Evolutionary conservation across 2,329 filamentous ascomycete genomes (phyloP), one percentile per base, ranked within the genome.

Genomic region (Neofusicoccum laricinum): DNA sequence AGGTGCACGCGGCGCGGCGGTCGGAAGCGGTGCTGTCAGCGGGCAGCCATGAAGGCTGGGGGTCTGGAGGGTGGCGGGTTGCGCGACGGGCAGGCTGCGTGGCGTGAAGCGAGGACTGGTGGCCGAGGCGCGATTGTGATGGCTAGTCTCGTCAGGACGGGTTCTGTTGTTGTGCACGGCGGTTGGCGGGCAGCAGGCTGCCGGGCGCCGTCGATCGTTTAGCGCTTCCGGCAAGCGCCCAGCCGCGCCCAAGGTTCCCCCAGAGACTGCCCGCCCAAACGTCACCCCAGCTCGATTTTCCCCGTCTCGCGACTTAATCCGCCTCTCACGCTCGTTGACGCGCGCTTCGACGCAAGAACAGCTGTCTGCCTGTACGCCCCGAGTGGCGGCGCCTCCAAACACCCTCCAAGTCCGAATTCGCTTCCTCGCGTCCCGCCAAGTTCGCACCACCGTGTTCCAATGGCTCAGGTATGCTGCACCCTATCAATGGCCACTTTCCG

Each of bases 71-170:
- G 41, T 59, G 55, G 55, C 55, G 41, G 41, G 55, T 59, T 25
- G 55, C 55, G 55, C 53, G 53, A 58, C 55, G 25, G 55, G 55
- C 25, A 45, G 40, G 40, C 30, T 45, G 55, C 55, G 55, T 59
- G 55, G 55, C 55, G 55, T 59, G 55, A 59, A 59, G 55, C 55
- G 55, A 59, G 55, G 41, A 46, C n/a, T 36, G 32, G 49, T 57
- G 51, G 51, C 51, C 51, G 55, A 46, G 55, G 58, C 43, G 58
- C 58, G 46, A 30, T 61, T 61, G 58, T 40, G 45, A 49, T 49
- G 58, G 43, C 58, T 45, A 45, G 46, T 45, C 32, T 61, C 30
- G 57, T 36, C 40, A 34, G 55, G 40, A 58, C 25, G 55, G 30
- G 41, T 25, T 59, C 55, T 59, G 55, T 59, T 59, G 55, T 59